Evolutionary conservation across 2,329 filamentous ascomycete species (phyloP).

Genomic region (Curvularia sp.): DNA sequence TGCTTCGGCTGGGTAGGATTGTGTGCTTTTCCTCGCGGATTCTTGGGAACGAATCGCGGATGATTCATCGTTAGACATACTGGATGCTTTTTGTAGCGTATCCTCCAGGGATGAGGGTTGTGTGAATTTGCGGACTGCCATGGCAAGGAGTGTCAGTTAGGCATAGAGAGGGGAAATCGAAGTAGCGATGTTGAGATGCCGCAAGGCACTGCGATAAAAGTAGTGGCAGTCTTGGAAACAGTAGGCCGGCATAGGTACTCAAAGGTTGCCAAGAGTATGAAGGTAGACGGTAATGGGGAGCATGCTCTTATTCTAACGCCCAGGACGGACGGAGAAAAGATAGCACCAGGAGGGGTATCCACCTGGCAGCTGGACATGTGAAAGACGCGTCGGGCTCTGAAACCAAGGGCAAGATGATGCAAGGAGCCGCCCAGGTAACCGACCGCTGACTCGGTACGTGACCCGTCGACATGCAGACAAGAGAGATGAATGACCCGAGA

Average conservation of each 20-base stretch:
- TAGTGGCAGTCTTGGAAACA: constrained; percentile 89
- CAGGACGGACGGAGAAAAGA: constrained; percentile 46
- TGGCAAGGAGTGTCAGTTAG: constrained; percentile 63
- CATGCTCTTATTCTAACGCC: constrained; percentile 41
- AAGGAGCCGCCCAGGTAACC: constrained; percentile 34
- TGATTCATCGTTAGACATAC: constrained; percentile 49
- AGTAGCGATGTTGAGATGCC: constrained; percentile 83
- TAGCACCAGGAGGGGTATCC: constrained; percentile 27
- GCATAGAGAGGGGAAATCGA: constrained; percentile 77
- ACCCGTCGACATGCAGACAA: constrained; percentile 35
- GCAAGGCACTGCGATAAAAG: constrained; percentile 88
- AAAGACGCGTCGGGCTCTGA: constrained; percentile 37
- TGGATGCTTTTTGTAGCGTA: constrained; percentile 61
- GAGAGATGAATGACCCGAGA: constrained; percentile 42
- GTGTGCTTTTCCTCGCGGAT: constrained; percentile 62
- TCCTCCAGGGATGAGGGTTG: constrained; percentile 76
- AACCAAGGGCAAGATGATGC: constrained; percentile 39
- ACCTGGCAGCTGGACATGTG: constrained; percentile 42
- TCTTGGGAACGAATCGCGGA: constrained; percentile 55
- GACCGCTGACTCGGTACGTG: constrained; percentile 46
- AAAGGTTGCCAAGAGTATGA: constrained; percentile 26
- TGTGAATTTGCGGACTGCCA: constrained; percentile 74
- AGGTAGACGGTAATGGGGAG: constrained; percentile 20
- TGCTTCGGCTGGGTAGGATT: constrained; percentile 58
- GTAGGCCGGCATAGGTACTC: constrained; percentile 73